Evolutionary conservation across 2,329 filamentous ascomycete genomes (phyloP).

Genomic region (Domatiomyces globalis): DNA sequence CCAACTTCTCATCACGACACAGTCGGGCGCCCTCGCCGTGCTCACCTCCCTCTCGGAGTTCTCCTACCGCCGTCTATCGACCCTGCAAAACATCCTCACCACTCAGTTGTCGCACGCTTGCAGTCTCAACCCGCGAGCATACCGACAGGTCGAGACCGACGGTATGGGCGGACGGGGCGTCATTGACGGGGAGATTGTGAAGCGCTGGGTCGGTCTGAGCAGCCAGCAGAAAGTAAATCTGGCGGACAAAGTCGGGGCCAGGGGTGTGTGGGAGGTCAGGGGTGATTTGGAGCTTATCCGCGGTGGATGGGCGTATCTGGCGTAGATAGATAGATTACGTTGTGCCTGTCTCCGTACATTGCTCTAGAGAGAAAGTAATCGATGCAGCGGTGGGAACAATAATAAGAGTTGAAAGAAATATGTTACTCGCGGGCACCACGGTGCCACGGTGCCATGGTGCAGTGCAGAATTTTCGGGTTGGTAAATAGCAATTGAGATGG

Average conservation of each 20-base stretch:
- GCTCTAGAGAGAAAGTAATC: no score
- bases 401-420: no score
- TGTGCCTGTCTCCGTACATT: no score
- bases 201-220: conserved; percentile 61
- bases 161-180: conserved; percentile 45
- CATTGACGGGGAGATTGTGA: conserved; percentile 64
- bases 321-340: background rate
- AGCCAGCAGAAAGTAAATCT: conserved; percentile 59
- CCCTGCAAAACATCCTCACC: conserved; percentile 61
- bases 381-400: no score
- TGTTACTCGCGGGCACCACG: no score
- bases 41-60: conserved; percentile 66
- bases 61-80: conserved; percentile 68
- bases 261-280: conserved; percentile 51
- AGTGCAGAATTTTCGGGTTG: no score
- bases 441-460: no score
- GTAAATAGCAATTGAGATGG: no score
- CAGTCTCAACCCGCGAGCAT: conserved; percentile 70
- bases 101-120: conserved; percentile 58
- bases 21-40: conserved; percentile 61
- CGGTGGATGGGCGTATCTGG: conserved; percentile 30
- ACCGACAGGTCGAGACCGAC: conserved; percentile 46
- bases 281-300: conserved; percentile 53
- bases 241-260: conserved; percentile 53
- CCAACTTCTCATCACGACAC: conserved; percentile 48